Evolutionary conservation across 441 rosid genomes (phyloP).

Genomic region (Populus trichocarpa): DNA sequence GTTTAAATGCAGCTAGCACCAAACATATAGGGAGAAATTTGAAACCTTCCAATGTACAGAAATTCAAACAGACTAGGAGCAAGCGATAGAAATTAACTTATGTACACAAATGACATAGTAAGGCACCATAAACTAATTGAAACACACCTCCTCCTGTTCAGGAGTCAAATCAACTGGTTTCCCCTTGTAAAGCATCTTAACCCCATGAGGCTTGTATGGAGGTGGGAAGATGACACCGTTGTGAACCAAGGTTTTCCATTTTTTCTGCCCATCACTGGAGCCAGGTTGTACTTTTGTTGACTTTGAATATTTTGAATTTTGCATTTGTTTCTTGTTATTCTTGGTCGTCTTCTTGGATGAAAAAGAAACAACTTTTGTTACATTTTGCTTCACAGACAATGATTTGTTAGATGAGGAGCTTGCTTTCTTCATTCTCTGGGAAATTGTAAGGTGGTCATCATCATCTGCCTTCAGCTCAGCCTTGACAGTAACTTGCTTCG

Average conservation of each 20-base stretch:
- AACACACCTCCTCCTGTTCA: constrained; percentile 82
- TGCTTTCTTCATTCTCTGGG: constrained; percentile 61
- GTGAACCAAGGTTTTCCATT: constrained; percentile 96
- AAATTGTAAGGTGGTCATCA: constrained; percentile 67
- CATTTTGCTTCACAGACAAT: constrained; percentile 44
- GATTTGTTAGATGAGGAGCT: constrained; percentile 41
- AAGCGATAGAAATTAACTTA: background rate
- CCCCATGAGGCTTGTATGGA: constrained; percentile 78
- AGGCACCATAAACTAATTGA: background rate
- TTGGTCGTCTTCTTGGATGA: constrained; percentile 53
- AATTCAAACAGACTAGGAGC: background rate
- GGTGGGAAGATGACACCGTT: constrained; percentile 97
- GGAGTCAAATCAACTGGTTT: constrained; percentile 77
- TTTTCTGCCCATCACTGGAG: constrained; percentile 95
- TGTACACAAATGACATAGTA: background rate
- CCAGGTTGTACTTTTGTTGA: constrained; percentile 66
- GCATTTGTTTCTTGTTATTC: constrained; percentile 47
- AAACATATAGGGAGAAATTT: background rate
- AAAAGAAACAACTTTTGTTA: constrained; percentile 38
- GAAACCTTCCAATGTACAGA: background rate
- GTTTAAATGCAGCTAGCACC: background rate
- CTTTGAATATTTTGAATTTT: constrained; percentile 67
- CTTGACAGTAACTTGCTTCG: constrained; percentile 47
- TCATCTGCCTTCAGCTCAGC: constrained; percentile 49
- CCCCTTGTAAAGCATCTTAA: constrained; percentile 80